Base-by-base conservation (phyloP, 495 filamentous ascomycete genomes). In the Penicilliopsis zonata region DNA sequence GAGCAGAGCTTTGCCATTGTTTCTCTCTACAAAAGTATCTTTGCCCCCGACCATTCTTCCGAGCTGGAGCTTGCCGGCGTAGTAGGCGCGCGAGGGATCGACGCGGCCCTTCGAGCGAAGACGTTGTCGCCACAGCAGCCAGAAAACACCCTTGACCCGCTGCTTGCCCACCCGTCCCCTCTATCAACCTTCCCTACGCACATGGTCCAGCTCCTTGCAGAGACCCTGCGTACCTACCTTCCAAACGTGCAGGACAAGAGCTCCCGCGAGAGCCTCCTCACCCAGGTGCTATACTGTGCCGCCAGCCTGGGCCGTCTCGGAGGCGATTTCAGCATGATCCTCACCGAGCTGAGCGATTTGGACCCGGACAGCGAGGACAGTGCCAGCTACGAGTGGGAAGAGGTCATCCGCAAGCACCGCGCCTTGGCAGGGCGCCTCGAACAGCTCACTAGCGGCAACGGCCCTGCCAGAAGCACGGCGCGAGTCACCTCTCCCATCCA, bases 1-100 rank as follows among this genome's bases (percentile, higher is more conserved):
- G 92, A 99, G 57, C 92, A 99, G 55, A 90, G 83, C 46, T 99
- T 99, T 47, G 81, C 80, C 8, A 92, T 95, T 37, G 72, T 96
- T 13, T 86, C 81, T 13, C 81, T 95, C 70, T 94, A 90, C 51
- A 80, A 76, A 39, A 83, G 74, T 43, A 90, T 96, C 28, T 96
- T 95, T 48, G 74, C 80, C 2, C 62, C 70, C 5, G 57, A 65
- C 26, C 44, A 55, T 41, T 50, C 57, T 20, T 51, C 59, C 17
- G 61, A 65, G 6, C 18, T 48, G 13, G 46, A 63, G 18, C 24
- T 45, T 9, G 29, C 55, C 3, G 54, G 53, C 16, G 38, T 63
- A 28, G 44, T 53, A 25, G 52, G 48, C 12, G 34, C 51, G 9
- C 58, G 63, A 30, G 45, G 57, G 18, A 40, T 38, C n/a, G 36